Conservation (phyloP, 208 protist genomes). For the Acanthamoeba sp. region DNA sequence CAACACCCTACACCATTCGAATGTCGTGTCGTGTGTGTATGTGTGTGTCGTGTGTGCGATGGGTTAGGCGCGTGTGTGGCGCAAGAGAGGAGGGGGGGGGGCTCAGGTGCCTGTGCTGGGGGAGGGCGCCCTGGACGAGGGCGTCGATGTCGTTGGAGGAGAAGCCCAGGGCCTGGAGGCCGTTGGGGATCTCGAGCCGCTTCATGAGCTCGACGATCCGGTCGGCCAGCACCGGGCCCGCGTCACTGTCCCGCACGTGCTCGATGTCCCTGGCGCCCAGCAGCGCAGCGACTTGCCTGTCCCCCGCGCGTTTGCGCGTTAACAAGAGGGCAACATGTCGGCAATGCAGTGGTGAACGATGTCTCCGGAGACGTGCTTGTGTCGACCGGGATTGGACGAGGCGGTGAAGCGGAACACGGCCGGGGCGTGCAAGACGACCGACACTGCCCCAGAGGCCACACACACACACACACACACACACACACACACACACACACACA, state of each 20-base stretch:
- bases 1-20: constrained; percentile 57
- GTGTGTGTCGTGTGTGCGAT: neutral
- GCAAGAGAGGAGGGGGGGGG: too few species aligned
- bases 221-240: constrained; percentile 72
- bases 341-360: neutral
- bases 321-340: neutral
- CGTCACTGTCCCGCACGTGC: neutral
- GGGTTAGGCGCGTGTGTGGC: neutral
- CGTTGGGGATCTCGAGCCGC: constrained; percentile 78
- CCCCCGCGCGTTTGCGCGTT: neutral
- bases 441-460: neutral
- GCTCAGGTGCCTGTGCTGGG: constrained; percentile 75
- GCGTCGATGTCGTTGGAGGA: constrained; percentile 72
- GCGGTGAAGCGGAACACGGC: constrained; percentile 84
- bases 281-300: constrained; percentile 52
- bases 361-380: constrained; percentile 14
- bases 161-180: constrained; percentile 81
- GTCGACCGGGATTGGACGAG: constrained; percentile 65
- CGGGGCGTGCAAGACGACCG: constrained; percentile 83
- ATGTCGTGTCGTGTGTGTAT: neutral
- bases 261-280: constrained; percentile 15
- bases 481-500: neutral
- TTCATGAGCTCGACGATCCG: constrained; percentile 80
- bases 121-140: constrained; percentile 80
- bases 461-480: neutral